Percentiles rank a stretch among this genome's conserved stretches.
Evolutionary conservation across 495 filamentous ascomycete species (phyloP).

Genomic region (Chaetomidium leptoderma): DNA sequence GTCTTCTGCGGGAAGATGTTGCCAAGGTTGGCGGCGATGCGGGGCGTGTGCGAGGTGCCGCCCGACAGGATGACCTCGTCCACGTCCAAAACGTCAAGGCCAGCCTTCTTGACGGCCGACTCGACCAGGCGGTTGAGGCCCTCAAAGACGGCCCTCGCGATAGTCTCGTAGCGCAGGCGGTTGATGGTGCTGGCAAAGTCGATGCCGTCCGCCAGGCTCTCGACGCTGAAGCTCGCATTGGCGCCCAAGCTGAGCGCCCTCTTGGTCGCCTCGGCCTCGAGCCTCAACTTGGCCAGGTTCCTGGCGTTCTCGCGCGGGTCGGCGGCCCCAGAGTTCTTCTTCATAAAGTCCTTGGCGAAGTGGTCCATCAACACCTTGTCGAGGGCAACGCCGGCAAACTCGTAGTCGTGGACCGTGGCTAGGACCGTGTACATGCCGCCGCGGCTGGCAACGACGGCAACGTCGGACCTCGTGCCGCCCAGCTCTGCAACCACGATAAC

Average conservation of each 20-base stretch:
- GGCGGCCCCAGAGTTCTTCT: slow-evolving; percentile 70
- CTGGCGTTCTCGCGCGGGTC: slow-evolving; percentile 79
- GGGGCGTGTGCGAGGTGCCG: slow-evolving; percentile 88
- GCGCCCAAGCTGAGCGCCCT: slow-evolving; percentile 82
- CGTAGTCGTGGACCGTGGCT: slow-evolving; percentile 91
- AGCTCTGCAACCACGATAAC: slow-evolving; percentile 88
- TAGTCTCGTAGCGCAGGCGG: slow-evolving; percentile 87
- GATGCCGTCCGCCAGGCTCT: slow-evolving; percentile 78
- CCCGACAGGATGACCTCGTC: slow-evolving; percentile 93
- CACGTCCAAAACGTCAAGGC: slow-evolving; percentile 85
- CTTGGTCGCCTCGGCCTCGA: slow-evolving; percentile 85
- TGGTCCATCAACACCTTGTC: slow-evolving; percentile 90
- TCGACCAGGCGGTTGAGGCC: slow-evolving; percentile 82
- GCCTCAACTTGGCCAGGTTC: slow-evolving; percentile 84
- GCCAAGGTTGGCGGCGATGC: slow-evolving; percentile 71
- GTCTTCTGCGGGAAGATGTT: slow-evolving; percentile 79
- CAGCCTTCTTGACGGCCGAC: slow-evolving; percentile 83
- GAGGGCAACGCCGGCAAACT: slow-evolving; percentile 73
- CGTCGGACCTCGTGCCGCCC: slow-evolving; percentile 88
- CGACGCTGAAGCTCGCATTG: slow-evolving; percentile 85
- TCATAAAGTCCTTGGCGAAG: slow-evolving; percentile 97
- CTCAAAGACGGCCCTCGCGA: slow-evolving; percentile 75
- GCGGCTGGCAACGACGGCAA: slow-evolving; percentile 81
- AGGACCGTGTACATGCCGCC: slow-evolving; percentile 96
- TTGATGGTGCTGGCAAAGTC: slow-evolving; percentile 91